phyloP scores from a whole-genome alignment of 2,329 filamentous ascomycete species.

The Fonsecaea erecta region DNA sequence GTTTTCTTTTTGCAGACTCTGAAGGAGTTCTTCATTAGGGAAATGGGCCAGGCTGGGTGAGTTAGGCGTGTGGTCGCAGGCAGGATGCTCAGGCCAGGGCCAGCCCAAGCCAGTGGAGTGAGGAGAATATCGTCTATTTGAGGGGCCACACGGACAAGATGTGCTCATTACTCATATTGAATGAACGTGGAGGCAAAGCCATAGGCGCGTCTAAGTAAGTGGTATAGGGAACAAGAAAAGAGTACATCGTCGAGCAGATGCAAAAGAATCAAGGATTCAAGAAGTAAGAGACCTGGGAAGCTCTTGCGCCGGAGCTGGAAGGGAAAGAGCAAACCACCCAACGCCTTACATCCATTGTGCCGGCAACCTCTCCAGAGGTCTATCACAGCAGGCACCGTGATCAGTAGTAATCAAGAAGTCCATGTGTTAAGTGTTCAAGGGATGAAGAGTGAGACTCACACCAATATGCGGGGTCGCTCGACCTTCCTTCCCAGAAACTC shows the following conservation, averaged over 20 bases:
- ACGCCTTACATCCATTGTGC: neutral
- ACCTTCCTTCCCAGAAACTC: constrained; percentile 17
- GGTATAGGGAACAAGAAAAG: neutral
- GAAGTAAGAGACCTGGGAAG: neutral
- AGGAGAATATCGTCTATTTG: constrained; percentile 25
- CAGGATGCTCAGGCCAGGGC: constrained; percentile 28
- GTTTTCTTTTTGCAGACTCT: neutral
- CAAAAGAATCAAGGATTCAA: neutral
- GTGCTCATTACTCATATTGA: constrained; percentile 32
- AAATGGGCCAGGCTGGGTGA: constrained; percentile 8
- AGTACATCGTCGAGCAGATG: neutral
- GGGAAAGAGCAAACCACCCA: neutral
- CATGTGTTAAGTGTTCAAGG: neutral
- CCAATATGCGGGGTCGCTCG: constrained; percentile 10
- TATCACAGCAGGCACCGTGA: neutral
- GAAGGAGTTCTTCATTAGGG: neutral
- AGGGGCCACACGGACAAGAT: constrained; percentile 18
- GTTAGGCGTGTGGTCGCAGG: constrained; percentile 16
- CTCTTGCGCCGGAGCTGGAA: neutral
- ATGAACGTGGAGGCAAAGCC: constrained; percentile 4
- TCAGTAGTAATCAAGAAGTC: neutral
- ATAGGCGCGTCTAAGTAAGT: neutral
- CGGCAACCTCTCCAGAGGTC: neutral
- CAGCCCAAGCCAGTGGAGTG: constrained; percentile 24
- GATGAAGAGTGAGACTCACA: constrained; percentile 2